These are phyloP conservation scores for Amylostereum areolatum DNA, from an alignment of 1,284 basidiomycete species.

Conservation along the genomic window DNA sequence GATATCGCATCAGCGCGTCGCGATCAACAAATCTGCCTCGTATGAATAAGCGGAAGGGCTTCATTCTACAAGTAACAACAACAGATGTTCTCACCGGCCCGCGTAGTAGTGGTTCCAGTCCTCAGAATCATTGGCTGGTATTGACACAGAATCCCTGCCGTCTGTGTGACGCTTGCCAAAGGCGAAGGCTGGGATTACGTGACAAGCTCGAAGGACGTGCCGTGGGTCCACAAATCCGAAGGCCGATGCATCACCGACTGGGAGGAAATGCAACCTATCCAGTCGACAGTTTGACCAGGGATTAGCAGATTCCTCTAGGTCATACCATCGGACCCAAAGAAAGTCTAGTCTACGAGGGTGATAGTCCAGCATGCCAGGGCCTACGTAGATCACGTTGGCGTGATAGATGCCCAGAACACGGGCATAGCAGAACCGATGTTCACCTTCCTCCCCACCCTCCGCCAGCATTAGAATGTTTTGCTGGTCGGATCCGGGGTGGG, in stretches of 20 bases:
- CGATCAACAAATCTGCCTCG: no score
- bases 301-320: slow-evolving; percentile 6
- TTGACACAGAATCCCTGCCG: no score
- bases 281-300: slow-evolving; percentile 15
- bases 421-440: slow-evolving; percentile 26
- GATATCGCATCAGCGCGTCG: no score
- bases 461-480: slow-evolving; percentile 24
- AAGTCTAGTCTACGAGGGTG: slow-evolving; percentile 14
- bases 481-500: slow-evolving; percentile 20
- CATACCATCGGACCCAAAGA: slow-evolving; percentile 24
- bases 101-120: no score
- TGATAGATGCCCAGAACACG: slow-evolving; percentile 26
- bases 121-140: no score
- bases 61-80: no score
- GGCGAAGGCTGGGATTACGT: slow-evolving; percentile 7
- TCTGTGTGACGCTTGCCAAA: not conserved
- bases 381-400: slow-evolving; percentile 12
- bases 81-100: no score
- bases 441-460: slow-evolving; percentile 5
- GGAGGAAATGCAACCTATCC: slow-evolving; percentile 17
- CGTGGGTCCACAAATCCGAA: slow-evolving; percentile 16
- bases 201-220: slow-evolving; percentile 1
- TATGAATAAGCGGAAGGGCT: no score
- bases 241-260: slow-evolving; percentile 7
- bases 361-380: slow-evolving; percentile 8